phyloP scores from a whole-genome alignment of 192 early-diverging fungal genomes.

The Linnemannia elongata region DNA sequence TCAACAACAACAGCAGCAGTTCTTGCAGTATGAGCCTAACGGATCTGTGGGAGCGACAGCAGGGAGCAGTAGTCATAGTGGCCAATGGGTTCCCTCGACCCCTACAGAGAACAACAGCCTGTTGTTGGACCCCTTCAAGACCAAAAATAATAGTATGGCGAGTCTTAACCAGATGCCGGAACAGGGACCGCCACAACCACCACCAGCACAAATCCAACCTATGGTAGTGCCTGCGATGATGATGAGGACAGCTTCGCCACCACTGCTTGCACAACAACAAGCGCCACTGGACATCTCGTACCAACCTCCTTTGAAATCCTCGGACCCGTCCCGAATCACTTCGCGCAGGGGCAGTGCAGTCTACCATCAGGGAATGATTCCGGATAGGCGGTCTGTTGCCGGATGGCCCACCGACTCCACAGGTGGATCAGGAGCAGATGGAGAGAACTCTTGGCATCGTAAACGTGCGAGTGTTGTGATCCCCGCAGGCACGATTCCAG shows the following conservation, averaged over 20 bases:
- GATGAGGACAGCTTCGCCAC: background rate
- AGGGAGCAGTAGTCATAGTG: background rate
- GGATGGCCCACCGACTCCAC: background rate
- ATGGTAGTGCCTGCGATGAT: no score
- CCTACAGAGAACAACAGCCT: background rate
- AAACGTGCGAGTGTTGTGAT: slow-evolving; percentile 18
- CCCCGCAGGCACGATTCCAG: slow-evolving; percentile 7
- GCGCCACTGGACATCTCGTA: slow-evolving; percentile 20
- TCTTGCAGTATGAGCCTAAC: background rate
- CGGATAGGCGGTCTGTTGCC: background rate
- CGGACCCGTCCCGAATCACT: background rate
- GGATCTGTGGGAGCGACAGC: background rate
- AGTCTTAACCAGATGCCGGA: slow-evolving; percentile 3
- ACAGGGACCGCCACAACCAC: background rate
- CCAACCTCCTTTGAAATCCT: slow-evolving; percentile 30
- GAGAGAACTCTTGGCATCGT: background rate
- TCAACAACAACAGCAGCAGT: no score
- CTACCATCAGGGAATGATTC: background rate
- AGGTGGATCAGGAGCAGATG: background rate
- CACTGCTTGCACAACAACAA: background rate
- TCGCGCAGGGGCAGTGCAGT: slow-evolving; percentile 6
- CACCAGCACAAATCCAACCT: background rate
- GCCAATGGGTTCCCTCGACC: background rate
- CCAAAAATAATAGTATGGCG: slow-evolving; percentile 31
- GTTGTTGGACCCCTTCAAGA: slow-evolving; percentile 30